These are phyloP conservation scores for Microbotryomycetes sp. DNA, from an alignment of 1,284 basidiomycete genomes.

Conservation along the genomic window DNA sequence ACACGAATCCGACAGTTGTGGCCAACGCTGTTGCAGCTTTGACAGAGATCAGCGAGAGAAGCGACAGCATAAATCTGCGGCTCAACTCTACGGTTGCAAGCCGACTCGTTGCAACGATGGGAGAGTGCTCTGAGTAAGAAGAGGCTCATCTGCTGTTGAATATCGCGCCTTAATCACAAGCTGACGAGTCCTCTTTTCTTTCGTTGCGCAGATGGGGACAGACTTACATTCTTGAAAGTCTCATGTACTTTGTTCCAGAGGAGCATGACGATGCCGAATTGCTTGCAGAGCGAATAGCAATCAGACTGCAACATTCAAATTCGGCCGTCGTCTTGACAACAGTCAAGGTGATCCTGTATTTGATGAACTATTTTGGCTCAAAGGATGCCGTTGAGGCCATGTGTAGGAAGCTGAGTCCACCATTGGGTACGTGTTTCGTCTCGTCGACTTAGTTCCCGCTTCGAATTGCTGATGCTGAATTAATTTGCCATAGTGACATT, in stretches of 20 bases:
- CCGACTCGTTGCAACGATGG: conserved; percentile 73
- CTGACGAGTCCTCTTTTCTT: not conserved
- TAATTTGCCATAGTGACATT: conserved; percentile 64
- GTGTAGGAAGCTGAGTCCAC: conserved; percentile 95
- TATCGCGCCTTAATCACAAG: conserved; percentile 14
- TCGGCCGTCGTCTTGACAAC: conserved; percentile 91
- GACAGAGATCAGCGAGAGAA: conserved; percentile 81
- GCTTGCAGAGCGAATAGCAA: conserved; percentile 85
- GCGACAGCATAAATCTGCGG: conserved; percentile 81
- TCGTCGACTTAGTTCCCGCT: not conserved
- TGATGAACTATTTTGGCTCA: conserved; percentile 99
- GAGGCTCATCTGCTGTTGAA: too few species aligned
- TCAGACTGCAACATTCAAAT: conserved; percentile 85
- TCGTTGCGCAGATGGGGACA: conserved; percentile 77
- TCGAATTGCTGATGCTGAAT: not conserved
- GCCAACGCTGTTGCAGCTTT: conserved; percentile 92
- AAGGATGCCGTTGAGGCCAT: conserved; percentile 76
- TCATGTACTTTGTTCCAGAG: conserved; percentile 88
- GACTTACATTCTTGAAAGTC: conserved; percentile 92
- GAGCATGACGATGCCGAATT: conserved; percentile 81
- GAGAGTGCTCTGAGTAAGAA: conserved; percentile 85
- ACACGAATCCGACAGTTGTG: conserved; percentile 88
- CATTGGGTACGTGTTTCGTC: conserved; percentile 58
- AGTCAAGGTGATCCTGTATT: conserved; percentile 88
- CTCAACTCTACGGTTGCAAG: conserved; percentile 74